Percentiles rank a stretch among this genome's conserved stretches.
These are phyloP conservation scores for Arthrinium phaeospermum DNA, from an alignment of 2,329 filamentous ascomycete species.

Conservation along the genomic window DNA sequence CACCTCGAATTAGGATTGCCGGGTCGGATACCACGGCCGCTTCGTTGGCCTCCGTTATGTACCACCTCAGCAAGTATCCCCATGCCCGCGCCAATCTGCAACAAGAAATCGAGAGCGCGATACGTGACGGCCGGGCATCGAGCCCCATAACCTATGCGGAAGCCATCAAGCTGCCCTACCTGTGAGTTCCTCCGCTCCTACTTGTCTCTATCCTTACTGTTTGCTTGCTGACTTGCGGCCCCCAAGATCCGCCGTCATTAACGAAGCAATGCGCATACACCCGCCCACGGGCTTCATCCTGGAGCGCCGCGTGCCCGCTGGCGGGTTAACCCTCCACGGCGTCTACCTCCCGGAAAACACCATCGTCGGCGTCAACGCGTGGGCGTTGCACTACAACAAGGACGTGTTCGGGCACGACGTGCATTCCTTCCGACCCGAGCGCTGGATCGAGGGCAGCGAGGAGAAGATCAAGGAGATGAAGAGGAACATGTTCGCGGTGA, in stretches of 20 bases:
- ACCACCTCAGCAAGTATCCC: conserved; percentile 45
- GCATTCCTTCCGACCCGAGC: conserved; percentile 45
- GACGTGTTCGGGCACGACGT: conserved; percentile 41
- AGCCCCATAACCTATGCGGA: conserved; percentile 39
- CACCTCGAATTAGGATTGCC: conserved; percentile 39
- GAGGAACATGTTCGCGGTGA: conserved; percentile 27
- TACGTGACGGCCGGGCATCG: neutral
- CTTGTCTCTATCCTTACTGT: too few species aligned
- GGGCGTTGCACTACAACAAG: conserved; percentile 42
- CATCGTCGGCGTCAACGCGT: conserved; percentile 43
- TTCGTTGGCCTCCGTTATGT: conserved; percentile 50
- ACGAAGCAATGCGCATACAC: conserved; percentile 58
- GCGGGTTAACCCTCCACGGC: conserved; percentile 47
- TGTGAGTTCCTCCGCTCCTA: conserved; percentile 33
- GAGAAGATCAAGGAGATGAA: conserved; percentile 37
- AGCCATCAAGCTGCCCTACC: conserved; percentile 51
- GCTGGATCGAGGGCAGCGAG: conserved; percentile 43
- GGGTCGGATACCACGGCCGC: conserved; percentile 52
- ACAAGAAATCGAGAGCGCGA: conserved; percentile 21
- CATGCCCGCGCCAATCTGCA: neutral
- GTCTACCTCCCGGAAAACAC: conserved; percentile 39
- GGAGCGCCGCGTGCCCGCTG: conserved; percentile 53
- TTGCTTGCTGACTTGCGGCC: too few species aligned
- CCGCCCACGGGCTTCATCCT: conserved; percentile 54
- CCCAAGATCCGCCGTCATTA: conserved; percentile 51